Evolutionary conservation across 2,329 filamentous ascomycete genomes (phyloP).

Genomic region (Chaetomium sp.): DNA sequence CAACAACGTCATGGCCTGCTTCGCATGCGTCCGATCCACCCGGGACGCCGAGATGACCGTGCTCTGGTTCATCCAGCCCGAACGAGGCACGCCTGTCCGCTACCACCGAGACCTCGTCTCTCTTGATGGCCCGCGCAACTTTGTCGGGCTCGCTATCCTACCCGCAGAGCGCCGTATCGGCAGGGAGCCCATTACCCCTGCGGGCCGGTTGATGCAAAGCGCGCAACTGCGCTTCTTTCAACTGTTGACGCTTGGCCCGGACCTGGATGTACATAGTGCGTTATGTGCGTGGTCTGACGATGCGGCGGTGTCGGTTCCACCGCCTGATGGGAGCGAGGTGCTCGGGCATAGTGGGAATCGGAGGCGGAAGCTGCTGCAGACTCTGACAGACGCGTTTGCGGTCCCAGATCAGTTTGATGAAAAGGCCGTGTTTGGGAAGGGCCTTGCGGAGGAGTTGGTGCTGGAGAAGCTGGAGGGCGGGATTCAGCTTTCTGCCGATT

Average conservation of each 20-base stretch:
- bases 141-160: conserved; percentile 18
- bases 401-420: conserved; percentile 38
- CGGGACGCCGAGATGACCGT: conserved; percentile 19
- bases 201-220: conserved; percentile 6
- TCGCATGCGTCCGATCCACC: conserved; percentile 25
- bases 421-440: conserved; percentile 13
- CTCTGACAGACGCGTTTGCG: conserved; percentile 27
- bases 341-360: not conserved
- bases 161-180: conserved; percentile 16
- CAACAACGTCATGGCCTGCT: conserved; percentile 13
- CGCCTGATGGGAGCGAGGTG: conserved; percentile 8
- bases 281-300: conserved; percentile 23
- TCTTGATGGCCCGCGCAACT: conserved; percentile 12
- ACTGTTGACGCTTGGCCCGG: conserved; percentile 19
- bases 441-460: not conserved
- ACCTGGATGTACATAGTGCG: conserved; percentile 19
- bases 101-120: conserved; percentile 22
- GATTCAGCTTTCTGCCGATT: conserved; percentile 4
- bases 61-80: conserved; percentile 24
- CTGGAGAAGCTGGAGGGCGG: not conserved
- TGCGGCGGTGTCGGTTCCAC: conserved; percentile 2
- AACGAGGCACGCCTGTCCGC: conserved; percentile 6
- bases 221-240: conserved; percentile 22
- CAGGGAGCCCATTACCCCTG: not conserved
- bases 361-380: conserved; percentile 14